phyloP scores from a whole-genome alignment of 2,329 filamentous ascomycete genomes.

The Beauveria sp. region DNA sequence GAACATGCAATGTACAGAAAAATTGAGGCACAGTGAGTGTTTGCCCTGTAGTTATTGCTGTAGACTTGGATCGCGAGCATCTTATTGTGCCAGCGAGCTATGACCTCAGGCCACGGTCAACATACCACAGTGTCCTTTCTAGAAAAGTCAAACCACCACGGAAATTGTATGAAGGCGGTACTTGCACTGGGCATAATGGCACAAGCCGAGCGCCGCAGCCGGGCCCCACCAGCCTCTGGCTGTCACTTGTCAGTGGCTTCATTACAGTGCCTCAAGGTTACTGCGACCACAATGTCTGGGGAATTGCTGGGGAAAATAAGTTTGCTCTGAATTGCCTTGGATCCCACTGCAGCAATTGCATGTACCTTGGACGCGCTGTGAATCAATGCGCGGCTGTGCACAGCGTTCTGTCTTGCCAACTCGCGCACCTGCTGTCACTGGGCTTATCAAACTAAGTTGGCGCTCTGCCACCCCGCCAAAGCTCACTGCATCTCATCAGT shows the following conservation, averaged over 20 bases:
- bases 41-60: no score
- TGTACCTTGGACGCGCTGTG: no score
- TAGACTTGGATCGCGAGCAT: not conserved
- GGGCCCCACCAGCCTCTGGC: not conserved
- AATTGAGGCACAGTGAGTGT: not conserved
- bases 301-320: no score
- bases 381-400: no score
- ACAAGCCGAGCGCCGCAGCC: not conserved
- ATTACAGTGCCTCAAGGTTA: no score
- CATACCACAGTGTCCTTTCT: constrained; percentile 32
- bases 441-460: not conserved
- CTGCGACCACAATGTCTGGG: no score
- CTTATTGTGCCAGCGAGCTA: constrained; percentile 11
- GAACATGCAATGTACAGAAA: no score
- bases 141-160: not conserved
- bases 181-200: not conserved
- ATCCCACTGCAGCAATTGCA: no score
- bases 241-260: no score
- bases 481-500: not conserved
- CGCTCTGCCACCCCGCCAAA: not conserved
- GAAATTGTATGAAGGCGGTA: not conserved
- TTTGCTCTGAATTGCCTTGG: no score
- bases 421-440: not conserved
- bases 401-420: no score
- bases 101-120: constrained; percentile 21